Evolutionary conservation across 805 yeast species (phyloP).

Genomic region (Wickerhamiella vanderwaltii): DNA sequence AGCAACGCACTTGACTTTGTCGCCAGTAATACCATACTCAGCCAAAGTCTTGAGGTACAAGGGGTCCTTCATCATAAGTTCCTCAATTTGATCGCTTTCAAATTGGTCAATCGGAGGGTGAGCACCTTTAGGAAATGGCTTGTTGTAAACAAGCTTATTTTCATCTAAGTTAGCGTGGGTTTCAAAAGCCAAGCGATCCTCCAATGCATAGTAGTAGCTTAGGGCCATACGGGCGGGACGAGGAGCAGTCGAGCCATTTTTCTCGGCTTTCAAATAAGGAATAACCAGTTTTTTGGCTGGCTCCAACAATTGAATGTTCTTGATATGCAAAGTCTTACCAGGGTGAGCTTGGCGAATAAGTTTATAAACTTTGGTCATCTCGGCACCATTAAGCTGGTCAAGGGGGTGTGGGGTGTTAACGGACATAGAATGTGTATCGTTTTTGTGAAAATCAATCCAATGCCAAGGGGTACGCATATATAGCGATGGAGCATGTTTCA

Average conservation of each 20-base stretch:
- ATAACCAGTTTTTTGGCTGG: conserved; percentile 70
- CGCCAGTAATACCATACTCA: conserved; percentile 47
- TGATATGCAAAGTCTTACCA: conserved; percentile 26
- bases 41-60: conserved; percentile 79
- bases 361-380: conserved; percentile 23
- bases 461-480: too few species aligned
- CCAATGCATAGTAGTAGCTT: conserved; percentile 51
- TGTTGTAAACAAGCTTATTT: conserved; percentile 49
- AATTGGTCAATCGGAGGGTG: conserved; percentile 64
- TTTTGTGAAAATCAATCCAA: too few species aligned
- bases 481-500: too few species aligned
- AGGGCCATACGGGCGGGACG: conserved; percentile 58
- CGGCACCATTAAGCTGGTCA: conserved; percentile 26
- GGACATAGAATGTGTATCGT: too few species aligned
- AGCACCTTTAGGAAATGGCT: conserved; percentile 44
- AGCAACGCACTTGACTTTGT: conserved; percentile 16
- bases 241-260: conserved; percentile 33
- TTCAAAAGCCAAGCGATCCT: conserved; percentile 43
- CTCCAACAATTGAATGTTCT: conserved; percentile 33
- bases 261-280: conserved; percentile 56
- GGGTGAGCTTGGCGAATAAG: conserved; percentile 21
- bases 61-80: conserved; percentile 52
- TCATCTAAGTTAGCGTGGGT: conserved; percentile 55
- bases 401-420: conserved; percentile 27
- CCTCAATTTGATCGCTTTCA: conserved; percentile 16